phyloP scores from a whole-genome alignment of 225 moss, liverwort and hornwort genomes.

The Sphagnum contortum region DNA sequence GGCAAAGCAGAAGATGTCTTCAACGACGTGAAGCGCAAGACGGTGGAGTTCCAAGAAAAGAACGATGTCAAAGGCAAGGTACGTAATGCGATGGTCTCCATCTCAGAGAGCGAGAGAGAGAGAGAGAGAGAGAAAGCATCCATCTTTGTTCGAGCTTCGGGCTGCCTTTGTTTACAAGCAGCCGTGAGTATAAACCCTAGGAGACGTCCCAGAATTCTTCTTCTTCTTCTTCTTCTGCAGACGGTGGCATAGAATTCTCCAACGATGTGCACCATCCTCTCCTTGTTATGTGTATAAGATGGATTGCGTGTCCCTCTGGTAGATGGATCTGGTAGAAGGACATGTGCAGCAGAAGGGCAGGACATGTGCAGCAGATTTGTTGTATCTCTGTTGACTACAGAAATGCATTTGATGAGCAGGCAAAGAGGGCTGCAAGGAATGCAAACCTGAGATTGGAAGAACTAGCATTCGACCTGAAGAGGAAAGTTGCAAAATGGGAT shows the following conservation, averaged over 20 bases:
- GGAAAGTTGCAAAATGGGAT: constrained; percentile 62
- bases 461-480: constrained; percentile 74
- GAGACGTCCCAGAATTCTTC: no score
- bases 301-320: neutral
- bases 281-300: neutral
- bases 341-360: neutral
- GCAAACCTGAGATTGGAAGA: constrained; percentile 76
- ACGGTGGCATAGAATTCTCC: no score
- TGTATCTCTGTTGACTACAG: neutral
- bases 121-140: no score
- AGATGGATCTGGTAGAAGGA: neutral
- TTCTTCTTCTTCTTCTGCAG: no score
- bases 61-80: constrained; percentile 75
- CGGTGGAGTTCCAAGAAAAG: constrained; percentile 54
- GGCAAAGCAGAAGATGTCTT: constrained; percentile 63
- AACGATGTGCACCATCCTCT: no score
- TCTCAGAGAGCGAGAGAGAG: no score
- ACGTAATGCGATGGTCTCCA: neutral
- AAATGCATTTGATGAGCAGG: constrained; percentile 17
- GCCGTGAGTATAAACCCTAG: no score
- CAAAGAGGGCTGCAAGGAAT: constrained; percentile 47
- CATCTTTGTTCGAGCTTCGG: no score
- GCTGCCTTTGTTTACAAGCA: no score
- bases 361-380: neutral
- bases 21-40: constrained; percentile 59